Conservation (phyloP, 495 filamentous ascomycete species). For the Immersiella caudata region DNA sequence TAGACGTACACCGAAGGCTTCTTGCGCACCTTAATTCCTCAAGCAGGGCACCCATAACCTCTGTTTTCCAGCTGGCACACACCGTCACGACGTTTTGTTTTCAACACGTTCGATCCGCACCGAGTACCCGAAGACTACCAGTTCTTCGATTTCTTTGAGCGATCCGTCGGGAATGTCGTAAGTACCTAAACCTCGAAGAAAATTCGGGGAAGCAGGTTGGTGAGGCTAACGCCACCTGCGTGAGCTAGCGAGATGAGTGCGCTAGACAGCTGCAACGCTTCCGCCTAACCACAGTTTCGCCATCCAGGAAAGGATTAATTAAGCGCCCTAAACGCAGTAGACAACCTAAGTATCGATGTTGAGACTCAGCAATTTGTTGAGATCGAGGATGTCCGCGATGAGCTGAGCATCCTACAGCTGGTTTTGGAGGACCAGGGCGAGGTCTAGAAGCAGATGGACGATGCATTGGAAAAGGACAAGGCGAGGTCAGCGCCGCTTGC, state of each 20-base stretch:
- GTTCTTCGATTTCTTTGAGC: neutral
- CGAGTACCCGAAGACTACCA: neutral
- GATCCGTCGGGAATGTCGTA: neutral
- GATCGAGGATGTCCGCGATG: conserved; percentile 11
- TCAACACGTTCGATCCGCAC: neutral
- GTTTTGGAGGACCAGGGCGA: conserved; percentile 9
- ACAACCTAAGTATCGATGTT: neutral
- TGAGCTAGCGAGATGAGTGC: neutral
- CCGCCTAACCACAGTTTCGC: neutral
- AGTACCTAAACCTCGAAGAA: neutral
- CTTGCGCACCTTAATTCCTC: neutral
- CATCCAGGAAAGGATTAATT: neutral
- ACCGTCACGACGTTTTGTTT: neutral
- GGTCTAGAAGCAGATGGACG: neutral
- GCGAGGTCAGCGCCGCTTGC: neutral
- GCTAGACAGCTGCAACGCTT: neutral
- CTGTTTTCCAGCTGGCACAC: neutral
- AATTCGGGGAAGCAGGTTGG: no score
- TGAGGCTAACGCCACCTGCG: neutral
- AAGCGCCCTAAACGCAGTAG: neutral
- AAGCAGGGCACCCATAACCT: neutral
- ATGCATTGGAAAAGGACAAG: neutral
- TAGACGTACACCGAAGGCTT: neutral
- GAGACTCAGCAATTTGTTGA: neutral
- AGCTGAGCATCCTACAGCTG: conserved; percentile 5